phyloP scores from a whole-genome alignment of 495 filamentous ascomycete species.

The Neurospora sp. region DNA sequence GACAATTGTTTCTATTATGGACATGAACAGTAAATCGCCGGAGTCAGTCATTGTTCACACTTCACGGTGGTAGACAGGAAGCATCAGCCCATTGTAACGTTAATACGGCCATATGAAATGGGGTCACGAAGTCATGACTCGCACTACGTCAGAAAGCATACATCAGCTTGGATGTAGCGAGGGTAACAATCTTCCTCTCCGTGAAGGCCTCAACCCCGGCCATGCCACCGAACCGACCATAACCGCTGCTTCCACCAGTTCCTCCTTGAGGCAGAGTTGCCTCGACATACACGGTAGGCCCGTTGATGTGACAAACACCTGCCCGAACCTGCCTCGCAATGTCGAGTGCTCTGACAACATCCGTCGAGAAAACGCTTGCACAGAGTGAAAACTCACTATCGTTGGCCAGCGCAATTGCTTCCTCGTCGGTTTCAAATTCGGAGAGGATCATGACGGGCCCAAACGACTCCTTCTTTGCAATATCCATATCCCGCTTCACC shows the following conservation, averaged over 20 bases:
- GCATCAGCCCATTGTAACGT: neutral
- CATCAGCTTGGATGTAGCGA: slow-evolving; percentile 16
- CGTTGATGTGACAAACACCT: slow-evolving; percentile 26
- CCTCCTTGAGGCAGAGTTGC: slow-evolving; percentile 25
- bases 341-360: slow-evolving; percentile 22
- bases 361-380: slow-evolving; percentile 22
- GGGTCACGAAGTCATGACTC: neutral
- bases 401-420: slow-evolving; percentile 24
- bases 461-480: slow-evolving; percentile 24
- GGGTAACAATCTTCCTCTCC: slow-evolving; percentile 23
- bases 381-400: slow-evolving; percentile 24
- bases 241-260: slow-evolving; percentile 25
- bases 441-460: slow-evolving; percentile 23
- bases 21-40: neutral
- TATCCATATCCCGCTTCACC: slow-evolving; percentile 20
- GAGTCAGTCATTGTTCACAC: neutral
- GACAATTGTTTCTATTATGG: neutral
- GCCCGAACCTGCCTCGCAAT: slow-evolving; percentile 19
- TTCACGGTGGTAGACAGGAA: neutral
- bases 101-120: neutral
- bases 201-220: slow-evolving; percentile 23
- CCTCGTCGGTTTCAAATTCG: slow-evolving; percentile 19
- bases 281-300: slow-evolving; percentile 26
- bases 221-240: slow-evolving; percentile 27
- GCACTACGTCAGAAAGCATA: slow-evolving; percentile 12